These are phyloP conservation scores for Pyricularia sp. DNA, from an alignment of 2,329 filamentous ascomycete genomes.

Conservation along the genomic window DNA sequence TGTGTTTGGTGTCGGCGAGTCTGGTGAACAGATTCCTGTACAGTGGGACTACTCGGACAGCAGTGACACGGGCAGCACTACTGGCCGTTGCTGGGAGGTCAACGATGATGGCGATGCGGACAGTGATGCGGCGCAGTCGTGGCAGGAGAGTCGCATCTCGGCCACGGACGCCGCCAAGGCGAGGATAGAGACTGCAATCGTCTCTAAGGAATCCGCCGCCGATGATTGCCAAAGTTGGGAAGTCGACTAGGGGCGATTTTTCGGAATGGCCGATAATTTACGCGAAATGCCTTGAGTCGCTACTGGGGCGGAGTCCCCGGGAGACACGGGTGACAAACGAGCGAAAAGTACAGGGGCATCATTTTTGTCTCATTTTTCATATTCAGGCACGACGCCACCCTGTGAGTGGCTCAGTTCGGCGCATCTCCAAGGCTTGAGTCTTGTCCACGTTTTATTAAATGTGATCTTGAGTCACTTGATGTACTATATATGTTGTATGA, in stretches of 20 bases:
- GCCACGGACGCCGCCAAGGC: not conserved
- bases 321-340: not conserved
- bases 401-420: not conserved
- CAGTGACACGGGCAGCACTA: not conserved
- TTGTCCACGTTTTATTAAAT: not conserved
- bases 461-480: not conserved
- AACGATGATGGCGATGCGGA: not conserved
- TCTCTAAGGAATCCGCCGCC: no score
- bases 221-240: constrained; percentile 1
- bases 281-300: not conserved
- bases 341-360: no score
- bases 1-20: constrained; percentile 43
- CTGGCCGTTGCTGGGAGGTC: not conserved
- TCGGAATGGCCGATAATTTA: constrained; percentile 1
- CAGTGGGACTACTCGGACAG: constrained; percentile 52
- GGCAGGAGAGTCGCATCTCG: not conserved
- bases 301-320: not conserved
- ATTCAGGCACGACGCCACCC: not conserved
- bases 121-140: not conserved
- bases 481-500: constrained; percentile 2
- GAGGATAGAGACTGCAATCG: not conserved
- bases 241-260: constrained; percentile 4
- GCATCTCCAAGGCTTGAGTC: not conserved
- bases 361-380: not conserved
- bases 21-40: constrained; percentile 44